A percentile compares a stretch with the other conserved stretches of the same genome.
Conservation (phyloP, 129 eudicot species). For the Heracleum sosnowskyi region DNA sequence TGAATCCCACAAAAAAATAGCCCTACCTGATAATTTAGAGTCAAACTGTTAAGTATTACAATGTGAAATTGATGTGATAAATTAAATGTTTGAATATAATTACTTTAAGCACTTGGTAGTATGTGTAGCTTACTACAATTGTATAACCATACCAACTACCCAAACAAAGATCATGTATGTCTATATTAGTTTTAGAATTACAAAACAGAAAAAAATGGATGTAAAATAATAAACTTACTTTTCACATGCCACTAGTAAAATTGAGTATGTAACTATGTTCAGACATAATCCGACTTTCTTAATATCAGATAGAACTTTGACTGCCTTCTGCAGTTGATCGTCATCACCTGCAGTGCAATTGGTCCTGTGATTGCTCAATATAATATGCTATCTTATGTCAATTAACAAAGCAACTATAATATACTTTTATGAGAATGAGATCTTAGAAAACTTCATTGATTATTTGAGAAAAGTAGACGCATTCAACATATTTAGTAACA, state of each 20-base stretch:
- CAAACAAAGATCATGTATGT: not conserved
- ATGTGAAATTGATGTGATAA: not conserved
- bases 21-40: not conserved
- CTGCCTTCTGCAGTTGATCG: slow-evolving; percentile 67
- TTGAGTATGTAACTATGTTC: slow-evolving; percentile 81
- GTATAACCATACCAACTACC: not conserved
- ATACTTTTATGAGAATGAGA: not conserved
- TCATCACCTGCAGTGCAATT: slow-evolving; percentile 65
- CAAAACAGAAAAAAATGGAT: too few relatives aligned
- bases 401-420: not conserved
- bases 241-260: slow-evolving; percentile 86
- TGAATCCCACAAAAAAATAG: not conserved
- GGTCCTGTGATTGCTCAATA: slow-evolving; percentile 15
- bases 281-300: slow-evolving; percentile 61
- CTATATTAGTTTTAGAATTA: not conserved
- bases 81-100: not conserved
- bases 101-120: not conserved
- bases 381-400: not conserved
- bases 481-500: too few relatives aligned
- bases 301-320: slow-evolving; percentile 64
- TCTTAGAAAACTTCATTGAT: not conserved
- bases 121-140: not conserved
- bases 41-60: not conserved
- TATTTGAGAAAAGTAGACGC: not conserved
- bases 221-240: slow-evolving; percentile 41